phyloP scores from a whole-genome alignment of 106 monocot species.

The Acorus calamus region DNA sequence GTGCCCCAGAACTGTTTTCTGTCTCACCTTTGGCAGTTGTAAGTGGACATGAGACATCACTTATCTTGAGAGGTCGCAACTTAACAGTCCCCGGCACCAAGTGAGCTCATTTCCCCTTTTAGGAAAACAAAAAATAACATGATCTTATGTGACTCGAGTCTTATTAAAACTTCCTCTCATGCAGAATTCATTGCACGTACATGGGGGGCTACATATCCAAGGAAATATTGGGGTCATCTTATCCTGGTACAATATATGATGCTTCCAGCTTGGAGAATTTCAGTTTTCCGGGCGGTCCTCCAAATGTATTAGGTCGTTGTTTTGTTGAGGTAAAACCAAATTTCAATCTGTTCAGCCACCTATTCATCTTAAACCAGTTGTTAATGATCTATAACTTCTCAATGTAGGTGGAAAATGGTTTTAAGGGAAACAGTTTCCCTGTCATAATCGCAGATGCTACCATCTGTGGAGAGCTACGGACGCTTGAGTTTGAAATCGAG shows the following conservation, averaged over 20 bases:
- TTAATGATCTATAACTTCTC: conserved; percentile 2
- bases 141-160: neutral
- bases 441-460: conserved; percentile 64
- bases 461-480: conserved; percentile 74
- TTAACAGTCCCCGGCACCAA: conserved; percentile 79
- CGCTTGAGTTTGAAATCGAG: conserved; percentile 68
- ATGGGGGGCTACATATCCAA: conserved; percentile 78
- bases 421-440: conserved; percentile 93
- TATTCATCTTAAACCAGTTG: too few species aligned
- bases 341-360: too few species aligned
- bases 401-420: conserved; percentile 90
- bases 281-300: conserved; percentile 45
- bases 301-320: conserved; percentile 56
- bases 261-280: conserved; percentile 75
- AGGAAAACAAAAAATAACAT: too few species aligned
- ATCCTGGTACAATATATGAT: conserved; percentile 76
- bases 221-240: conserved; percentile 55
- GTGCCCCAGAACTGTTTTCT: conserved; percentile 65
- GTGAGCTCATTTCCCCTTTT: conserved; percentile 29
- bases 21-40: conserved; percentile 89
- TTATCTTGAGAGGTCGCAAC: conserved; percentile 78
- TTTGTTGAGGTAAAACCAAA: conserved; percentile 64
- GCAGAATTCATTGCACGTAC: conserved; percentile 81
- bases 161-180: conserved; percentile 3
- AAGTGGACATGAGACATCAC: conserved; percentile 56